Evolutionary conservation across 2,329 filamentous ascomycete species (phyloP), one percentile per base, ranked within the genome.

Genomic region (Aureobasidium namibiae): DNA sequence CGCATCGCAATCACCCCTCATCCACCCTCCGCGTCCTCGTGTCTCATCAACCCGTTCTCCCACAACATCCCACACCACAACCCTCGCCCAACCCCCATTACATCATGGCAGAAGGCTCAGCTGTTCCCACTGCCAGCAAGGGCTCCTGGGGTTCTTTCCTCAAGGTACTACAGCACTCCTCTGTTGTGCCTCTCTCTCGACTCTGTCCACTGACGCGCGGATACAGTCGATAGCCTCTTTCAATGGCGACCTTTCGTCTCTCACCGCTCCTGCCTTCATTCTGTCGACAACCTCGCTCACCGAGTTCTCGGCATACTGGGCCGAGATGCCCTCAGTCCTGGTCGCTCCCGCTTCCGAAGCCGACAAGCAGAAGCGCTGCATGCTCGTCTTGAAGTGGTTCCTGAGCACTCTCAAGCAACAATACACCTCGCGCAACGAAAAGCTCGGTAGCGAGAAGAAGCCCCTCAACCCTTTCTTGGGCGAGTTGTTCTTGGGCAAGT

Each of bases 331-430:
- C 34, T 72, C 73, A 24, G 75, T 96, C 62, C 88, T 97, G 66
- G 84, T 90, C 61, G 91, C 92, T 13, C 90, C 92, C 2, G 88
- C 90, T 50, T 80, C 81, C 60, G 91, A 96, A 72, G 67, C 85
- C 56, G 88, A 95, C 70, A 82, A 91, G 0, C 84, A 88, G 67
- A 94, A 90, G 78, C 85, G 92, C 62, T 87, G 90, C 21, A 76
- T 95, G 65, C 79, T 92, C 34, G 92, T 97, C n/a, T 78, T 96
- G 67, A 95, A 92, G 74, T 97, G 92, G 92, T 97, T 96, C 76
- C 76, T 97, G 59, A 92, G 86, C 68, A 96, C 92, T 3, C 80
- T 97, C 56, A 95, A 94, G 77, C 90, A 95, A 74, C 89, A 94
- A 73, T 88, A 87, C 71, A 82, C 80, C 66, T 84, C 79, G 66